Evolutionary conservation across 306 rosid species (phyloP).

Genomic region (Acacia melanoxylon): DNA sequence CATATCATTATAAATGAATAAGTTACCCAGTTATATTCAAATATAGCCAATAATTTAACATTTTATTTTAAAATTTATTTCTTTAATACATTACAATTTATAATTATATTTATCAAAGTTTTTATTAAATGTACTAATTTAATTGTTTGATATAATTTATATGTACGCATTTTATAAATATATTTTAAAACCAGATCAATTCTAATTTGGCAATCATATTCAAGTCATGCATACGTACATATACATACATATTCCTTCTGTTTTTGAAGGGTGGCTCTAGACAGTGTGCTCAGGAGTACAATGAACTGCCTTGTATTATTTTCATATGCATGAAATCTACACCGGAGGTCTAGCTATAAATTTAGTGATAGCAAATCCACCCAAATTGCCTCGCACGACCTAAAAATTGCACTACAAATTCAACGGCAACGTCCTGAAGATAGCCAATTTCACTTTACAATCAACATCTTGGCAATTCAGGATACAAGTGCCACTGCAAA

Average conservation of each 20-base stretch:
- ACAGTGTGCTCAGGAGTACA: not conserved
- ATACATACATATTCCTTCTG: not conserved
- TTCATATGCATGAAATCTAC: slow-evolving; percentile 32
- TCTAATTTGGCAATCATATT: not conserved
- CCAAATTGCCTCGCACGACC: slow-evolving; percentile 2
- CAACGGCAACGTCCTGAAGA: slow-evolving; percentile 11
- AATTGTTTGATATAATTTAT: not conserved
- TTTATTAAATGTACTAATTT: too few relatives aligned
- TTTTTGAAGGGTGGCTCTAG: not conserved
- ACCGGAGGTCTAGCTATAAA: not conserved
- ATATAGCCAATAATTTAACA: too few relatives aligned
- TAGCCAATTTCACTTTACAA: slow-evolving; percentile 9
- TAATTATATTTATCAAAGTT: too few relatives aligned
- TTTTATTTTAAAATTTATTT: too few relatives aligned
- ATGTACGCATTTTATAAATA: not conserved
- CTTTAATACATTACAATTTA: not conserved
- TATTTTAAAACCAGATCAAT: too few relatives aligned
- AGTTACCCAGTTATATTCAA: too few relatives aligned
- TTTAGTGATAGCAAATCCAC: not conserved
- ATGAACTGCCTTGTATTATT: not conserved
- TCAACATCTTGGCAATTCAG: not conserved
- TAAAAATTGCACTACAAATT: slow-evolving; percentile 4
- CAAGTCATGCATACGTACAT: too few relatives aligned
- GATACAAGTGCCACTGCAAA: not conserved
- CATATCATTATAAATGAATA: too few relatives aligned